Conservation (phyloP, 108 stramenopile species). For the Cyclotella distinguenda region DNA sequence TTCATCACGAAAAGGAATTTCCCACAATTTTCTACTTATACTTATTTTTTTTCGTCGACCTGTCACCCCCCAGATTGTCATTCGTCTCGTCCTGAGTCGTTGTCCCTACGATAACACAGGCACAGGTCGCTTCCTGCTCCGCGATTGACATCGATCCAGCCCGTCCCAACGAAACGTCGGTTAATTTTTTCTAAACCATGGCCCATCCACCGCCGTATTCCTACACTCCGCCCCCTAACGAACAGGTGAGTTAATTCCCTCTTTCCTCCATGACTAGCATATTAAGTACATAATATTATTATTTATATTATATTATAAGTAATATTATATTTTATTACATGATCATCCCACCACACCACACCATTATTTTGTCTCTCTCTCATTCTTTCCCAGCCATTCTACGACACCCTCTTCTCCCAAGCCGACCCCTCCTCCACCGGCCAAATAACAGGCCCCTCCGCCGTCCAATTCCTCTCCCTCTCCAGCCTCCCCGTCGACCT, state of each 20-base stretch:
- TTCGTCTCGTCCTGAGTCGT: no score
- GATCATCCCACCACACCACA: background rate
- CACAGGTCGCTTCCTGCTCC: no score
- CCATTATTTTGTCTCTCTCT: background rate
- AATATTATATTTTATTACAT: background rate
- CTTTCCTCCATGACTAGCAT: background rate
- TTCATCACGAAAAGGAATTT: no score
- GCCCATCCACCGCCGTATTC: slow-evolving; percentile 20
- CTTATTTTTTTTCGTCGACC: no score
- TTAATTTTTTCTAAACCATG: slow-evolving; percentile 6
- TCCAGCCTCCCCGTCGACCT: slow-evolving; percentile 84
- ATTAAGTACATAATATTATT: background rate
- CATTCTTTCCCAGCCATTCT: slow-evolving; percentile 57
- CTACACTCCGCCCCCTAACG: slow-evolving; percentile 27
- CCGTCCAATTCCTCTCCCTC: slow-evolving; percentile 84
- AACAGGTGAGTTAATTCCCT: slow-evolving; percentile 10
- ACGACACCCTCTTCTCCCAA: slow-evolving; percentile 73
- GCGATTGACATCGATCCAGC: no score
- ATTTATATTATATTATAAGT: background rate
- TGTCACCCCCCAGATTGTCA: no score
- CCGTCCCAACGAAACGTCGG: background rate
- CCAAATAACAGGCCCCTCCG: slow-evolving; percentile 69
- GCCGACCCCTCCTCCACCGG: slow-evolving; percentile 69
- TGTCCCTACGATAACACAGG: no score
- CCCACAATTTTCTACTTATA: no score